Evolutionary conservation across 1,284 basidiomycete species (phyloP).

Genomic region (Cystobasidium slooffiae): DNA sequence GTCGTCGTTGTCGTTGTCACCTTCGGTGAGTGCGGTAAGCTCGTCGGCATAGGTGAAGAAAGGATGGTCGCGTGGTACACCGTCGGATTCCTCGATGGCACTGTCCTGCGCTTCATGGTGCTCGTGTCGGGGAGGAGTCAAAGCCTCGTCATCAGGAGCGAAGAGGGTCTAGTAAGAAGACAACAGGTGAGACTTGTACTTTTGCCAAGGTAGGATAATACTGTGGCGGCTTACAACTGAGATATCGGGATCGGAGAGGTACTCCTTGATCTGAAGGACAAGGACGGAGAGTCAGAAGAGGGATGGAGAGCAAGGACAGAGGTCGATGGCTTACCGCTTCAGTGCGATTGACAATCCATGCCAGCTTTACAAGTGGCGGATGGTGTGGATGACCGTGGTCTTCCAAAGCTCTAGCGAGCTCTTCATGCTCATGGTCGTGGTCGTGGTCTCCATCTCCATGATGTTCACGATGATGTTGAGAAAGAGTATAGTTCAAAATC

Average conservation of each 20-base stretch:
- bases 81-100: neutral
- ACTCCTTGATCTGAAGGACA: constrained; percentile 39
- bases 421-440: constrained; percentile 18
- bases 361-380: constrained; percentile 51
- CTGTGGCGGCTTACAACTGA: constrained; percentile 27
- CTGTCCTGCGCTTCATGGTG: neutral
- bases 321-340: constrained; percentile 24
- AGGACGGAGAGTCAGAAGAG: neutral
- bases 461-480: constrained; percentile 17
- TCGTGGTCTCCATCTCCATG: constrained; percentile 8
- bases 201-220: constrained; percentile 16
- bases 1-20: constrained; percentile 24
- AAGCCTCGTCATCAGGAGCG: constrained; percentile 52
- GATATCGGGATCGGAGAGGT: constrained; percentile 38
- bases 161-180: constrained; percentile 47
- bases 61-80: constrained; percentile 25
- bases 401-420: constrained; percentile 6
- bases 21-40: neutral
- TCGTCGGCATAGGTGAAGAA: constrained; percentile 24
- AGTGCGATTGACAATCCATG: constrained; percentile 50
- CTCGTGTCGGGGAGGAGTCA: constrained; percentile 49
- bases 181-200: neutral
- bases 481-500: constrained; percentile 50
- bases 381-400: constrained; percentile 35
- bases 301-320: neutral